Evolutionary conservation across 2,329 filamentous ascomycete genomes (phyloP), one percentile per base, ranked within the genome.

Genomic region (Penicillium thymicola): DNA sequence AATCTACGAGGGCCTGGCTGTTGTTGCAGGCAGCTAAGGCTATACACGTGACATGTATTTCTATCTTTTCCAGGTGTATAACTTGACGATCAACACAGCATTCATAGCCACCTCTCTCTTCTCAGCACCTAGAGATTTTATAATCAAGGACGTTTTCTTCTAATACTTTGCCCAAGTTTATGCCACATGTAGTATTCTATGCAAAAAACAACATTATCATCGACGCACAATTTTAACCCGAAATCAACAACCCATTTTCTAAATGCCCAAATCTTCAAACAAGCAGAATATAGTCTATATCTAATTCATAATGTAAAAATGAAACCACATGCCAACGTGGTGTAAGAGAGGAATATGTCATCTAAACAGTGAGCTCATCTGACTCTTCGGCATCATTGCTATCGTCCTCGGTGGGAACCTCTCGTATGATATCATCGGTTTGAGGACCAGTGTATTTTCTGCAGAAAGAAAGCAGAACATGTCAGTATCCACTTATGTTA

Each of bases 1-100:
- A 75, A 95, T 99, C 62, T 99, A 99, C 72, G 90, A 96, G 65
- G 92, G 91, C 9, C 76, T 99, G 70, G 94, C 94, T 34, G 90
- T 97, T 58, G 92, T 99, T 63, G 88, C 89, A 16, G 90, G 89
- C 44, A 83, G 82, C 47, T 90, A 72, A 74, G 45, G 34, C 23
- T 25, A 23, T 23, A 23, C 34, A 21, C n/a, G 44, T 41, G 47
- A 50, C 21, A 57, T 65, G 62, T 65, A 66, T 38, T 59, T 56
- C 54, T 59, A 54, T 54, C 11, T 51, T 34, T 36, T 27, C 23
- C 43, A 21, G 45, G 36, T 56, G 48, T 58, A 63, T 47, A 48
- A 57, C 27, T 53, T 51, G 21, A 59, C 45, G 30, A 47, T 25
- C 30, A 54, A 45, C 28, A 30, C 51, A 59, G 46, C 41, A 55